Conservation (phyloP, 2,329 filamentous ascomycete genomes). For the Diaporthe amygdali region DNA sequence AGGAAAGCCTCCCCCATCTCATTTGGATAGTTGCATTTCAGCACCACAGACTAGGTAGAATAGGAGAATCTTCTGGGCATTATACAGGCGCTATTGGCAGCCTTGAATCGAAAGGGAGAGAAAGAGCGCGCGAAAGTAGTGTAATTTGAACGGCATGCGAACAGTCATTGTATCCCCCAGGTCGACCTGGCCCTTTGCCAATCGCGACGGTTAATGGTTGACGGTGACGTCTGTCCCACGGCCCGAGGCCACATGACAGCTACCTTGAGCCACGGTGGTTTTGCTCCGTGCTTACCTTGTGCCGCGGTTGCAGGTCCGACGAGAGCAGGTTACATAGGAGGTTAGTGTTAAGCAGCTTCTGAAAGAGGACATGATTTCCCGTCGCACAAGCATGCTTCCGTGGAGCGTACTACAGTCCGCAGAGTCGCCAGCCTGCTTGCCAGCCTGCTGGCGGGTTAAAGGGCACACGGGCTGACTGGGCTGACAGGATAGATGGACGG, state of each 20-base stretch:
- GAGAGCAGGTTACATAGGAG: constrained; percentile 8
- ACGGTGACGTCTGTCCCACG: constrained; percentile 10
- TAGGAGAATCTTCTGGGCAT: not conserved
- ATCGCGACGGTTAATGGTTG: not conserved
- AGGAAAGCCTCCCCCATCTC: not conserved
- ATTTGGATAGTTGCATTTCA: constrained; percentile 15
- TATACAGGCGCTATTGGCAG: not conserved
- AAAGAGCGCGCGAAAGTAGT: not conserved
- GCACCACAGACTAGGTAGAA: constrained; percentile 15
- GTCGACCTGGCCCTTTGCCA: not conserved
- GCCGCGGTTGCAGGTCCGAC: not conserved
- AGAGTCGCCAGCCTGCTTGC: not conserved
- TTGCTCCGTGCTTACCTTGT: constrained; percentile 1
- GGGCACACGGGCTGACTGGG: not conserved
- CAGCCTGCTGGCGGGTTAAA: not conserved
- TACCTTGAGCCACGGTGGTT: not conserved
- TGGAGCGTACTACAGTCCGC: not conserved
- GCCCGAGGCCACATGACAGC: not conserved
- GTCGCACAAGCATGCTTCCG: constrained; percentile 2
- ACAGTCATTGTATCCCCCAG: not conserved
- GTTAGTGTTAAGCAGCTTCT: not conserved
- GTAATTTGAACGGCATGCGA: not conserved
- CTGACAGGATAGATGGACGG: too few species aligned
- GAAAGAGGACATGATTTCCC: not conserved
- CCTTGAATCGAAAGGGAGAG: not conserved